Conservation (phyloP, 257 asterid species). For the Oldenlandia corymbosa region DNA sequence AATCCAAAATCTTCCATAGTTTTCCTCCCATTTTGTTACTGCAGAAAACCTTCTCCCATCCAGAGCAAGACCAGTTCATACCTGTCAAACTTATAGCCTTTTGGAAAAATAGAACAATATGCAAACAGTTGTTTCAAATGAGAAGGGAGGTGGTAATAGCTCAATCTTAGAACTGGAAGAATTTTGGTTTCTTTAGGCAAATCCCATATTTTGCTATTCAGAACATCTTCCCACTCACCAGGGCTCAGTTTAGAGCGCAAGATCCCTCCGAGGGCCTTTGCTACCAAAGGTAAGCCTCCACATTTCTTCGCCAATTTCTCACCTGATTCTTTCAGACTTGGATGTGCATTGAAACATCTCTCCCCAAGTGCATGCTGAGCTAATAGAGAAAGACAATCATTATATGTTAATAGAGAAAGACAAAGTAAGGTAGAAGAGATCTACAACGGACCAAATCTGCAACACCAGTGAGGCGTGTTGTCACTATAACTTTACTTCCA, state of each 20-base stretch:
- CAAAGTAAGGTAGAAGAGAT: slow-evolving; percentile 15
- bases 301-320: slow-evolving; percentile 23
- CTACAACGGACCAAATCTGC: slow-evolving; percentile 15
- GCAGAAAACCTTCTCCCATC: slow-evolving; percentile 34
- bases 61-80: slow-evolving; percentile 23
- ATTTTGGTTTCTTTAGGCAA: slow-evolving; percentile 15
- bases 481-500: slow-evolving; percentile 23
- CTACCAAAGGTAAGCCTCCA: slow-evolving; percentile 28
- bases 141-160: slow-evolving; percentile 28
- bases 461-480: slow-evolving; percentile 14
- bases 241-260: slow-evolving; percentile 19
- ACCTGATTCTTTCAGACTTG: slow-evolving; percentile 13
- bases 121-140: slow-evolving; percentile 27
- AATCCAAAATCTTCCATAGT: slow-evolving; percentile 24
- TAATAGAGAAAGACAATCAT: slow-evolving; percentile 22
- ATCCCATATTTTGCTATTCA: slow-evolving; percentile 26
- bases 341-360: slow-evolving; percentile 11
- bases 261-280: slow-evolving; percentile 27
- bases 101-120: slow-evolving; percentile 27
- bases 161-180: slow-evolving; percentile 26
- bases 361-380: slow-evolving; percentile 23
- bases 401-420: slow-evolving; percentile 10
- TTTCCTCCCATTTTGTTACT: slow-evolving; percentile 14
- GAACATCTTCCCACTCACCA: slow-evolving; percentile 23
- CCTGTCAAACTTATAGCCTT: slow-evolving; percentile 19